These are phyloP conservation scores for Nothophytophthora sp. DNA, from an alignment of 352 stramenopile genomes.

Conservation along the genomic window DNA sequence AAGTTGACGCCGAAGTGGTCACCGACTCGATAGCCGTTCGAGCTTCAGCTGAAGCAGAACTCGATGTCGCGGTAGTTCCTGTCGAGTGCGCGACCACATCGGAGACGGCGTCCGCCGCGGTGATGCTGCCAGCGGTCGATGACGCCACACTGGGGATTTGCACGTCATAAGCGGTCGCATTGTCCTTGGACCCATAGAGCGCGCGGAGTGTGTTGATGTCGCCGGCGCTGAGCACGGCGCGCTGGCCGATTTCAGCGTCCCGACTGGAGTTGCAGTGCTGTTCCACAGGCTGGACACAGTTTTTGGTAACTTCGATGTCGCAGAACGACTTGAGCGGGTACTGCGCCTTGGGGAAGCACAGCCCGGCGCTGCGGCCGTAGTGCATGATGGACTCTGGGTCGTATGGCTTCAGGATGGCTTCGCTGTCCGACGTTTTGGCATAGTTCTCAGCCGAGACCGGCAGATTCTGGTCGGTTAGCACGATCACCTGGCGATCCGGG, in stretches of 20 bases:
- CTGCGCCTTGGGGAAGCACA: conserved; percentile 73
- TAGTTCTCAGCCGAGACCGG: conserved; percentile 71
- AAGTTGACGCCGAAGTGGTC: neutral
- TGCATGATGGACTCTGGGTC: conserved; percentile 81
- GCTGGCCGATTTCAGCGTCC: conserved; percentile 59
- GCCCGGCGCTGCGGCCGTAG: conserved; percentile 56
- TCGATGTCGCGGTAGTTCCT: conserved; percentile 10
- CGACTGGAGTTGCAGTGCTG: conserved; percentile 75
- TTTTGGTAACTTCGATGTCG: conserved; percentile 59
- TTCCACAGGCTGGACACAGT: conserved; percentile 66
- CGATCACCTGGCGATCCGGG: conserved; percentile 62
- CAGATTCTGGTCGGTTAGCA: conserved; percentile 63
- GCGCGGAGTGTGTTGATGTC: conserved; percentile 67
- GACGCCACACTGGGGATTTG: conserved; percentile 27
- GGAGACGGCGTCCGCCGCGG: conserved; percentile 13
- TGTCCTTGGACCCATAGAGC: conserved; percentile 51
- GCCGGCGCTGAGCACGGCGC: conserved; percentile 49
- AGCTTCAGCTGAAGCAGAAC: conserved; percentile 3
- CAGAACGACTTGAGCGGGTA: conserved; percentile 70
- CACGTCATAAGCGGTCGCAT: conserved; percentile 28
- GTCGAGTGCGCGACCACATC: conserved; percentile 20
- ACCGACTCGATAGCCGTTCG: conserved; percentile 7
- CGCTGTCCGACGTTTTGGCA: conserved; percentile 41
- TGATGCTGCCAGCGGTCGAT: conserved; percentile 12
- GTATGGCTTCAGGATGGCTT: conserved; percentile 66